phyloP scores from a whole-genome alignment of 148 eudicot species.

The Rhododendron henanense region DNA sequence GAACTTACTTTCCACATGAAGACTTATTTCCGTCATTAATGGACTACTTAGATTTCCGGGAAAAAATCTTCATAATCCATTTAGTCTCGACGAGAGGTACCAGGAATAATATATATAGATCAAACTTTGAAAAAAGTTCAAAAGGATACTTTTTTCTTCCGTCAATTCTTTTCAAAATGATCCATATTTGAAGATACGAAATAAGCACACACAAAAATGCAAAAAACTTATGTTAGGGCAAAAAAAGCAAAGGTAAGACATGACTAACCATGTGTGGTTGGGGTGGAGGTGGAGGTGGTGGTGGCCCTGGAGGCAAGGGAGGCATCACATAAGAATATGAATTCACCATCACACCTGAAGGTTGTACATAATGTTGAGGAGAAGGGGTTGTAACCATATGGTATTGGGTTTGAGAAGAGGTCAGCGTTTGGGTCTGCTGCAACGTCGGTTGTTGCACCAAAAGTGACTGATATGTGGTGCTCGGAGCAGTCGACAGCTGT shows the following conservation, averaged over 20 bases:
- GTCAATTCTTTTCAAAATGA: not conserved
- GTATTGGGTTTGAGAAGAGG: conserved; percentile 47
- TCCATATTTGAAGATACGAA: not conserved
- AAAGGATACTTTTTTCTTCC: not conserved
- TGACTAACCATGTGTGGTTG: conserved; percentile 37
- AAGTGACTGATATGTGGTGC: conserved; percentile 49
- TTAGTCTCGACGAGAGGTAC: not conserved
- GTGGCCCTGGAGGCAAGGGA: conserved; percentile 54
- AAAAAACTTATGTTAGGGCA: not conserved
- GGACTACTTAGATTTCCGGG: not conserved
- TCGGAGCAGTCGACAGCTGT: conserved; percentile 27
- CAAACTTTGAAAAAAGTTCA: not conserved
- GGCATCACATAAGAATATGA: conserved; percentile 52
- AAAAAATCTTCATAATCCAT: not conserved
- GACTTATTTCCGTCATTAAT: not conserved
- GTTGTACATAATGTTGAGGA: conserved; percentile 60
- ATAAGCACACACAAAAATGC: not conserved
- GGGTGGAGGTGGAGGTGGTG: conserved; percentile 39
- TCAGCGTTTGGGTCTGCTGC: conserved; percentile 34
- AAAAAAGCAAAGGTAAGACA: conserved; percentile 37
- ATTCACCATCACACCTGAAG: conserved; percentile 32
- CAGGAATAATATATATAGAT: not conserved
- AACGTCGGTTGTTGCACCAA: conserved; percentile 40
- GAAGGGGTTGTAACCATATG: conserved; percentile 36
- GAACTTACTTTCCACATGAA: not conserved